Evolutionary conservation across 2,329 filamentous ascomycete genomes (phyloP), one percentile per base, ranked within the genome.

Genomic region (Capronia epimyces): DNA sequence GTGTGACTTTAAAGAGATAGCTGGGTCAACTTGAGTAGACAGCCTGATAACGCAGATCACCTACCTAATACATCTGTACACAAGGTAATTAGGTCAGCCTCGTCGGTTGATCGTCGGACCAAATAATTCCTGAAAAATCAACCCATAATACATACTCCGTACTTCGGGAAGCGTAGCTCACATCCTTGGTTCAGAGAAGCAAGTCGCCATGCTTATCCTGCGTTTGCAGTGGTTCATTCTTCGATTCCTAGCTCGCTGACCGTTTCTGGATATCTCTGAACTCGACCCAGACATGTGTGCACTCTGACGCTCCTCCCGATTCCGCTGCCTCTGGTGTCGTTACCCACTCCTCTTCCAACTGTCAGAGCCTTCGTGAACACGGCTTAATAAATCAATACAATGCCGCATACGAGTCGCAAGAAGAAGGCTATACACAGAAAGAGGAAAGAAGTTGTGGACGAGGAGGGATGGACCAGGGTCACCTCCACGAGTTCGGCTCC

Each of bases 391-490:
- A 31, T 8, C 27, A 31, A n/a, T 31, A 39, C 25, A 10, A 59
- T 59, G 57, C 57, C 57, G 25, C 57, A 58, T 24, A 58, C 57
- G 12, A 55, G 52, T 31, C 50, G 47, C 34, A 53, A 52, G 46
- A 57, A 56, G 40, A 53, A 53, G 15, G 10, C 15, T 4, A 8
- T 8, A 4, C 39, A n/a, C 20, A 51, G 46, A 20, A 53, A 56
- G 36, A 51, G 51, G 21, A 46, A 46, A 27, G 50, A 53, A 32
- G 43, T 58, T 8, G 27, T 55, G 22, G 55, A 55, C 31, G 47
- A 58, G 2, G 50, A 57, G 27, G 57, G 57, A 10, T 59, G 57
- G 57, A 57, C 55, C 13, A 39, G 55, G 25, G 29, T 59, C 18
- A 49, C 45, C 3, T 41, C 41, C 4, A 31, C 49, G 22, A 32